Evolutionary conservation across 257 asterid genomes (phyloP).

Genomic region (Solanum appendiculatum): DNA sequence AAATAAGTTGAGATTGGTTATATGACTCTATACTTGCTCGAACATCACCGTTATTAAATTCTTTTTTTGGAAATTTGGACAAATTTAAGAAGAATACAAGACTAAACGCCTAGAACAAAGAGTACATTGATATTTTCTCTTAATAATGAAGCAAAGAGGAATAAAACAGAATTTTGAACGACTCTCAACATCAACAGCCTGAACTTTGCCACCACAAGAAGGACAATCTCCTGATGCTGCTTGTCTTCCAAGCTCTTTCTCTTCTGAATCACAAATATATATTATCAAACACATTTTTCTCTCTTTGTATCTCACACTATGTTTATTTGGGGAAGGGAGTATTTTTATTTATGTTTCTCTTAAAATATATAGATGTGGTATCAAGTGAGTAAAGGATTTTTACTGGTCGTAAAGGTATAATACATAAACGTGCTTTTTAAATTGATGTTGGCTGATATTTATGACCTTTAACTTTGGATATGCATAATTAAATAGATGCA

Average conservation of each 20-base stretch:
- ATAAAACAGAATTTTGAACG: constrained; percentile 30
- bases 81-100: constrained; percentile 21
- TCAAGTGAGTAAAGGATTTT: background rate
- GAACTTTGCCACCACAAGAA: constrained; percentile 53
- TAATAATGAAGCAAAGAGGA: constrained; percentile 41
- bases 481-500: rapidly evolving
- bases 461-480: rapidly evolving
- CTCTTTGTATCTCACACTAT: background rate
- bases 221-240: constrained; percentile 48
- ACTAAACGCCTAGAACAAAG: constrained; percentile 44
- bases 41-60: background rate
- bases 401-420: background rate
- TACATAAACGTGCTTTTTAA: too few relatives aligned
- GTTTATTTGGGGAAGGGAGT: background rate
- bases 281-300: constrained; percentile 18
- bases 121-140: constrained; percentile 45
- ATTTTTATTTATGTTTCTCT: background rate
- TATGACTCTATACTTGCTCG: background rate
- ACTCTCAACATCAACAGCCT: constrained; percentile 36
- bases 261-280: constrained; percentile 39
- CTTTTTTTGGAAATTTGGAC: too few relatives aligned
- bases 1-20: background rate
- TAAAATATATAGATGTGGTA: background rate
- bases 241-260: constrained; percentile 42
- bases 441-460: too few relatives aligned